phyloP scores from a whole-genome alignment of 495 filamentous ascomycete species.

The Diplogelasinospora grovesii region DNA sequence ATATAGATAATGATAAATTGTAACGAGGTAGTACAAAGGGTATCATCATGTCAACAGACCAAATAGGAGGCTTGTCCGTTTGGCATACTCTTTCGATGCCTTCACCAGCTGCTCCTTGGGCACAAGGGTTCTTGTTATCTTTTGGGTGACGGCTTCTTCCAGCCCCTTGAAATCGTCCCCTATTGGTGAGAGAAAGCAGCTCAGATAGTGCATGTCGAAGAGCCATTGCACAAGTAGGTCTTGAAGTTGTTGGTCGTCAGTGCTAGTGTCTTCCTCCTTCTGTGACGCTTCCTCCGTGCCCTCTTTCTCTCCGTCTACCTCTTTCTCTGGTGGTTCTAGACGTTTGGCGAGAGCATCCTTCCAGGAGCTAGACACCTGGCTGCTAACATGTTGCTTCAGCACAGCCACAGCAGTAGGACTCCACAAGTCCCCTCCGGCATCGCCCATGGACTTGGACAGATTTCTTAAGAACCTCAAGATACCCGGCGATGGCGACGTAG shows the following conservation, averaged over 20 bases:
- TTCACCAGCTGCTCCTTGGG: constrained; percentile 47
- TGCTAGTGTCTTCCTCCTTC: constrained; percentile 7
- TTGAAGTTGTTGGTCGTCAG: constrained; percentile 23
- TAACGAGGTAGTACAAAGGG: too few species aligned
- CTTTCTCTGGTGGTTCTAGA: neutral
- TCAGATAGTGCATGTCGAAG: constrained; percentile 70
- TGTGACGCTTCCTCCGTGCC: neutral
- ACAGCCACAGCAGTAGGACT: constrained; percentile 57
- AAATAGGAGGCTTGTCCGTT: constrained; percentile 70
- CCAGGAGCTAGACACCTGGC: constrained; percentile 39
- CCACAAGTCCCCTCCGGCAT: constrained; percentile 75
- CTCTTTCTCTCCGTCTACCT: constrained; percentile 1
- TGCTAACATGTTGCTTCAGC: constrained; percentile 52
- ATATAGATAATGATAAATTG: too few species aligned
- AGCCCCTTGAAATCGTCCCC: constrained; percentile 39
- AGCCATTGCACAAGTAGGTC: constrained; percentile 66
- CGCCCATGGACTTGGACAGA: constrained; percentile 59
- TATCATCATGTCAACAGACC: constrained; percentile 40
- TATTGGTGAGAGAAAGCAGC: constrained; percentile 28
- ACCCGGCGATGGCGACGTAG: constrained; percentile 72
- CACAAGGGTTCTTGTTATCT: constrained; percentile 34
- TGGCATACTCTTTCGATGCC: constrained; percentile 67
- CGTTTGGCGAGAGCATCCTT: constrained; percentile 15
- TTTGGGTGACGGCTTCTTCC: constrained; percentile 38
- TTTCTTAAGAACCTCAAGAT: constrained; percentile 68